Conservation (phyloP, 164 flowering plant genomes). For the Echeveria elegans region DNA sequence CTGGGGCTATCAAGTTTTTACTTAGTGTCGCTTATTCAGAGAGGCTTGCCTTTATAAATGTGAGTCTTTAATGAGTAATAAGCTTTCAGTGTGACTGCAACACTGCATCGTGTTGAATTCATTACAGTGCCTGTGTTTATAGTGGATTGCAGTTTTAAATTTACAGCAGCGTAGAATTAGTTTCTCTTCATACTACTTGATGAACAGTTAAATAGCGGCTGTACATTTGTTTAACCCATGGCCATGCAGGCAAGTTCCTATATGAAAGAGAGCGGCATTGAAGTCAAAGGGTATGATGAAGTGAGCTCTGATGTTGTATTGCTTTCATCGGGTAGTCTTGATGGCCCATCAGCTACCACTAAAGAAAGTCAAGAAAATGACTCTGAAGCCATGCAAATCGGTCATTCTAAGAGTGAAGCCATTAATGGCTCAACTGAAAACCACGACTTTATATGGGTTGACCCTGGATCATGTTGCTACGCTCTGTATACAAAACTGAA, state of each 20-base stretch:
- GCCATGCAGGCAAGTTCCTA: slow-evolving; percentile 41
- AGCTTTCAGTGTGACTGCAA: too few relatives aligned
- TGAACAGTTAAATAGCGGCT: background rate
- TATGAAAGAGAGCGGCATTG: slow-evolving; percentile 54
- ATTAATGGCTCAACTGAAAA: slow-evolving; percentile 17
- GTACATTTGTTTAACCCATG: background rate
- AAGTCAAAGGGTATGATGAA: slow-evolving; percentile 62
- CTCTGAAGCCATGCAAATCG: slow-evolving; percentile 12
- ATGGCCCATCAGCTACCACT: slow-evolving; percentile 16
- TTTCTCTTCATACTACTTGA: background rate
- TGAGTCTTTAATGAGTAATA: too few relatives aligned
- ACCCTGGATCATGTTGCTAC: slow-evolving; percentile 81
- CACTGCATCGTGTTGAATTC: too few relatives aligned
- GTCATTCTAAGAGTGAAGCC: slow-evolving; percentile 9
- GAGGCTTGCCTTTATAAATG: too few relatives aligned
- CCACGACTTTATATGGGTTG: slow-evolving; percentile 53
- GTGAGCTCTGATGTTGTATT: slow-evolving; percentile 62
- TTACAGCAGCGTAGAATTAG: background rate
- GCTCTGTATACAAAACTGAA: slow-evolving; percentile 71
- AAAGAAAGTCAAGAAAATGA: slow-evolving; percentile 14
- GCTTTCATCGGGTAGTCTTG: slow-evolving; percentile 59
- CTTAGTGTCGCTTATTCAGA: too few relatives aligned
- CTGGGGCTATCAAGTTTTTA: too few relatives aligned
- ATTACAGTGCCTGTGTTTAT: too few relatives aligned
- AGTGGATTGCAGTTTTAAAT: background rate